These are phyloP conservation scores for Phialophora tarda DNA, from an alignment of 2,329 filamentous ascomycete genomes.

Conservation along the genomic window DNA sequence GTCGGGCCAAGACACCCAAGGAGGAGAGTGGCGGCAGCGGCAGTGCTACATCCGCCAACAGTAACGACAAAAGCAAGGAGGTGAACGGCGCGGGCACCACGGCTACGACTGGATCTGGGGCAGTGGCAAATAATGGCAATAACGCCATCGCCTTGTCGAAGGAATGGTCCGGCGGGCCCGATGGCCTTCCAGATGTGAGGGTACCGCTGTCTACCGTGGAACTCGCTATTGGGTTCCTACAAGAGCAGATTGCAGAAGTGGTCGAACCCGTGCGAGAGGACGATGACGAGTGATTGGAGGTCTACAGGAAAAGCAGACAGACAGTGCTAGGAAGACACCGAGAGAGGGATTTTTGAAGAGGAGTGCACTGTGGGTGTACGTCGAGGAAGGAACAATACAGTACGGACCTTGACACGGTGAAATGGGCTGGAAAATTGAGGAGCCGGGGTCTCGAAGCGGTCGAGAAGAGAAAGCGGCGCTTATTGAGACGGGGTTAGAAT, in stretches of 20 bases:
- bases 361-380: background rate
- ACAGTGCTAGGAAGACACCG: background rate
- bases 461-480: background rate
- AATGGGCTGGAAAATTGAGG: background rate
- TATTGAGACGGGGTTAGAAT: background rate
- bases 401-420: background rate
- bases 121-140: slow-evolving; percentile 31
- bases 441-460: background rate
- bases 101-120: slow-evolving; percentile 2
- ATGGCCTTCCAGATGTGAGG: slow-evolving; percentile 50
- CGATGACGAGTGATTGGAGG: slow-evolving; percentile 29
- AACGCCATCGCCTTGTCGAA: slow-evolving; percentile 43
- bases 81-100: slow-evolving; percentile 11
- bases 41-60: slow-evolving; percentile 36
- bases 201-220: slow-evolving; percentile 57
- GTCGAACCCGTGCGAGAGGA: slow-evolving; percentile 55
- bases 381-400: background rate
- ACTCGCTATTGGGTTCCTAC: slow-evolving; percentile 58
- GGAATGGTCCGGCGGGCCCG: slow-evolving; percentile 46
- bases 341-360: background rate
- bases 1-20: slow-evolving; percentile 48
- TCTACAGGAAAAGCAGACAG: background rate
- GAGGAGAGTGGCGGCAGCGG: slow-evolving; percentile 42
- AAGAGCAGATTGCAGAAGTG: slow-evolving; percentile 58
- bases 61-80: slow-evolving; percentile 23